Base-by-base conservation (phyloP, 441 rosid species). In the Populus hybrid region DNA sequence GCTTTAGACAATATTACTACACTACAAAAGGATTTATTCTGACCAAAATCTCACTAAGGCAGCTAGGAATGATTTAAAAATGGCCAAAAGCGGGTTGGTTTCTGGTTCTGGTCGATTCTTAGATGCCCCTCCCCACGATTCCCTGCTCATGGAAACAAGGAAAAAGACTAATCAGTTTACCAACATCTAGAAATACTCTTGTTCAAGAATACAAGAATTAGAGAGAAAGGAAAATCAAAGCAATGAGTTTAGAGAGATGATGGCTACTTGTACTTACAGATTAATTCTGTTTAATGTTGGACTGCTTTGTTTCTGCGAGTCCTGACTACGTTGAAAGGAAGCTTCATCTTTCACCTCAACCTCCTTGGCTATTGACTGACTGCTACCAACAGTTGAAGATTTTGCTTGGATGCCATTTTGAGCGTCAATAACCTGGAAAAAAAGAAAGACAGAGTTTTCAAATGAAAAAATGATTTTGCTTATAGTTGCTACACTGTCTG, bases 21-120 rank as follows among this genome's bases (percentile, higher is more conserved):
- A 21, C 38, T 12, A 8, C 35, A 16, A 11, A 23, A 57, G 73
- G 53, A 38, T n/a, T 82, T 79, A 89, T 76, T 86, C 89, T 0
- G 94, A 87, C 97, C 94, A 96, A 85, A 96, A 92, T 83, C 90
- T 96, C 76, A 88, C 53, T 35, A 93, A 87, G 28, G 98, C 90
- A 38, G 84, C 67, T 7, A 94, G 11, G 28, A 92, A 82, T 4
- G 89, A 85, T 83, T 89, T 91, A 73, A 94, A 82, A 79, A 85
- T 75, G 23, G 85, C 89, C 82, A 79, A 73, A 57, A 96, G 70
- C 21, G 93, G 92, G 82, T 87, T 90, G 26, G 80, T 85, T 81
- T 88, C 86, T 1, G 61, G 32, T 72, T 76, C 80, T 10, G 76
- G 70, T 71, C 80, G 76, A 65, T 67, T 80, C 70, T 81, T 87